phyloP scores from a whole-genome alignment of 108 stramenopile genomes.

The Discostella stelligeroides region DNA sequence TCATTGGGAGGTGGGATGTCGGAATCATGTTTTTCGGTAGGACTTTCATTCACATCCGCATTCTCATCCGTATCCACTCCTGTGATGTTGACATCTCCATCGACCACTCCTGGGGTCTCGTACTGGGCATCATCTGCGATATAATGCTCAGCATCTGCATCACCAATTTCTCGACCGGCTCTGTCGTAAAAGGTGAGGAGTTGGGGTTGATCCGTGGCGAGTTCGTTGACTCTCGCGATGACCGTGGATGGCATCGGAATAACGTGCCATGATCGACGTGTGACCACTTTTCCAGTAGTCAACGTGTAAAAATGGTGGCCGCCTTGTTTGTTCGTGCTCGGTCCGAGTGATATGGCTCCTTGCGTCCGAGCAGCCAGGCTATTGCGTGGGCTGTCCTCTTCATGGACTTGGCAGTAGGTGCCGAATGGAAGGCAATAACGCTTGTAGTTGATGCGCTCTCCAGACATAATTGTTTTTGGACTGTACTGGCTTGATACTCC shows the following conservation, averaged over 20 bases:
- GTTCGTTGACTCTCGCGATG: slow-evolving; percentile 6
- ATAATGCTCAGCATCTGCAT: slow-evolving; percentile 8
- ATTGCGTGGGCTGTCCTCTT: slow-evolving; percentile 11
- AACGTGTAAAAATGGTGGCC: not conserved
- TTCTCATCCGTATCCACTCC: too few relatives aligned
- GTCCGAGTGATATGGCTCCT: slow-evolving; percentile 13
- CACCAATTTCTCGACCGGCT: not conserved
- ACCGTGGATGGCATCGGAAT: slow-evolving; percentile 1
- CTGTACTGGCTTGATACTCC: slow-evolving; percentile 12
- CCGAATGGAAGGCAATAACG: slow-evolving; percentile 3
- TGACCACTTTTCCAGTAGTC: not conserved
- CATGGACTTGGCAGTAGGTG: slow-evolving; percentile 18
- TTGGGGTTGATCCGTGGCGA: not conserved
- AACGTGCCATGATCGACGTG: not conserved
- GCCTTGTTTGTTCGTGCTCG: slow-evolving; percentile 9
- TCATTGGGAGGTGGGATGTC: too few relatives aligned
- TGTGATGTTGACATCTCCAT: too few relatives aligned
- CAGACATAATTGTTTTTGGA: slow-evolving; percentile 25
- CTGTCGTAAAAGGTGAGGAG: not conserved
- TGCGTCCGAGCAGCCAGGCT: slow-evolving; percentile 6
- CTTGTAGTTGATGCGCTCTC: slow-evolving; percentile 16
- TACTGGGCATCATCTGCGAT: slow-evolving; percentile 18
- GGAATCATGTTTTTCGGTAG: too few relatives aligned
- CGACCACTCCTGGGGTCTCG: too few relatives aligned
- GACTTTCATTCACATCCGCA: not conserved